Evolutionary conservation across 495 filamentous ascomycete species (phyloP).

Genomic region (Margaritispora aquatica): DNA sequence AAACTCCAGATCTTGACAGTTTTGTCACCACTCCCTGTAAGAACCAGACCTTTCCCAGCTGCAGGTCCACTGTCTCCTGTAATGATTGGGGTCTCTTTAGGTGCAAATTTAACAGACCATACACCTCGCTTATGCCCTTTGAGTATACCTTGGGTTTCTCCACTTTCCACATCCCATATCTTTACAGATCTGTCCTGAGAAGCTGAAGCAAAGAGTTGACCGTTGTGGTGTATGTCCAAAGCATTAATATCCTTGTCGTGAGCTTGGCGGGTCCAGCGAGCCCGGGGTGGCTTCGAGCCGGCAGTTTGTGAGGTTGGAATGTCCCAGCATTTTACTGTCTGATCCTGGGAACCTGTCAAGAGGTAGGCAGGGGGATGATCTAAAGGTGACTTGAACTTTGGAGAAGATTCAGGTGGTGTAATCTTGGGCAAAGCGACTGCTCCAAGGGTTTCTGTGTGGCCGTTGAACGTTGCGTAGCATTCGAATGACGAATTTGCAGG

Average conservation of each 20-base stretch:
- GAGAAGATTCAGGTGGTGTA: conserved; percentile 55
- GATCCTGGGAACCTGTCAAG: conserved; percentile 88
- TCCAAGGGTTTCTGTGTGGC: conserved; percentile 92
- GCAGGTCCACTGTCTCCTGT: conserved; percentile 60
- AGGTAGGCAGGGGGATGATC: conserved; percentile 77
- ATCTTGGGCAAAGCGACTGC: conserved; percentile 76
- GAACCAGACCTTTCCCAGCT: conserved; percentile 65
- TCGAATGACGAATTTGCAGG: conserved; percentile 64
- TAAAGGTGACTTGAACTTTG: conserved; percentile 58
- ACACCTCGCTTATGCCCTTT: conserved; percentile 90
- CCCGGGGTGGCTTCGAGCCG: conserved; percentile 40
- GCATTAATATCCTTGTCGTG: conserved; percentile 99
- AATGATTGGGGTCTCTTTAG: conserved; percentile 63
- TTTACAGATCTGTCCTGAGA: conserved; percentile 96
- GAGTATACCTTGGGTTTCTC: conserved; percentile 83
- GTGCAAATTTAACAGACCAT: conserved; percentile 88
- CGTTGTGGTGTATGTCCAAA: conserved; percentile 65
- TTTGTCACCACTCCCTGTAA: conserved; percentile 91
- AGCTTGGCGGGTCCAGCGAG: conserved; percentile 79
- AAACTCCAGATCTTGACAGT: conserved; percentile 95
- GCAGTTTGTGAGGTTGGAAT: conserved; percentile 44
- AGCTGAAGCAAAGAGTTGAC: conserved; percentile 79
- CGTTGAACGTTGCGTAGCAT: conserved; percentile 75
- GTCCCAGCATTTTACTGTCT: conserved; percentile 89
- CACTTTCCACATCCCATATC: conserved; percentile 85